Base-by-base conservation (phyloP, 2,329 filamentous ascomycete species). In the Claviceps paspali region DNA sequence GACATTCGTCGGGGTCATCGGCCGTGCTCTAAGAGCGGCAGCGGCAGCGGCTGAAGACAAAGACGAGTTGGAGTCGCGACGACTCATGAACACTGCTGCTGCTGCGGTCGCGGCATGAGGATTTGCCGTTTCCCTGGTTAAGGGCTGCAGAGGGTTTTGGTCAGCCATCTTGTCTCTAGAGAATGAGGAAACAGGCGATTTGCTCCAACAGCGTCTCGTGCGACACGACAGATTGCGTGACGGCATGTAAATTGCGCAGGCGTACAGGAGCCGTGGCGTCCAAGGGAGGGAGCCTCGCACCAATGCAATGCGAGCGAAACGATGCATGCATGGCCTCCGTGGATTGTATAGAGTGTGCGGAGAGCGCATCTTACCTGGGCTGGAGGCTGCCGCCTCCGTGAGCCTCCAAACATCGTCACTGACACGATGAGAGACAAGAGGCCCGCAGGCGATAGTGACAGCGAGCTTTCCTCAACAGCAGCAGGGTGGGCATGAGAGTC, bases 11-110 rank as follows among this genome's bases (percentile, higher is more conserved):
- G 85, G 86, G 2, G 82, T 78, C 36, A 77, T 77, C 8, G 84
- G 79, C 47, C 82, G 75, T 32, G 80, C 82, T 52, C 80, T 78
- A 41, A 96, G 69, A 33, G 87, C 87, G 21, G 86, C 78, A 12
- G 85, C 86, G 6, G 88, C 87, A 10, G 88, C 88, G 6, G 87
- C 83, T 26, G 82, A 79, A 29, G 87, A 92, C 30, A 94, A 68
- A 41, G 74, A 76, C 41, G 63, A 65, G 72, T 48, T 78, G 71
- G 48, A 70, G 56, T 73, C 69, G 51, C 70, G 76, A 48, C 73
- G 76, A 52, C 40, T 42, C 40, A 80, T 69, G 59, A 88, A 92
- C 41, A 86, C 87, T 55, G 82, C 80, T 42, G 76, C 76, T 42
- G 87, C 86, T 39, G 85, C 85, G 33, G 81, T 77, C 38, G 86